Evolutionary conservation across 2,329 filamentous ascomycete genomes (phyloP).

Genomic region (Ascochyta pisi): DNA sequence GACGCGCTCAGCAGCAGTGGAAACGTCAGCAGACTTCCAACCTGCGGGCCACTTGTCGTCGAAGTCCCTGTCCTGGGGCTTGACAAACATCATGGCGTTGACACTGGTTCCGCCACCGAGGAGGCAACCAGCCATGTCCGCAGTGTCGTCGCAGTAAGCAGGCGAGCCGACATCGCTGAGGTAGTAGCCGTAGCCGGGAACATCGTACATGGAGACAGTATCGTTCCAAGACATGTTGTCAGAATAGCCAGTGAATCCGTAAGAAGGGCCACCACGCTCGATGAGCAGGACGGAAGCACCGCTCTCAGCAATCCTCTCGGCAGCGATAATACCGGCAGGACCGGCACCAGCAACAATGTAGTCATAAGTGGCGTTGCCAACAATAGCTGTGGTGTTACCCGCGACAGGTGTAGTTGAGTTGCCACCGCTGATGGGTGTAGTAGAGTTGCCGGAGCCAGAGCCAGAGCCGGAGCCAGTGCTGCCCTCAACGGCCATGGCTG

Average conservation of each 20-base stretch:
- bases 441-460: constrained; percentile 32
- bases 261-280: constrained; percentile 51
- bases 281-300: constrained; percentile 68
- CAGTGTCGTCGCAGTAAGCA: constrained; percentile 66
- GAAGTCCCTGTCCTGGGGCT: constrained; percentile 61
- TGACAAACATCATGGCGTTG: constrained; percentile 62
- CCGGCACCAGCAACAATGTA: constrained; percentile 70
- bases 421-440: constrained; percentile 36
- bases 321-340: constrained; percentile 64
- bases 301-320: constrained; percentile 66
- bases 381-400: constrained; percentile 42
- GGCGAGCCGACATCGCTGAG: constrained; percentile 39
- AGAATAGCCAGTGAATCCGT: constrained; percentile 38
- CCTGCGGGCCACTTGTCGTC: constrained; percentile 74
- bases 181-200: constrained; percentile 47
- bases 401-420: constrained; percentile 32
- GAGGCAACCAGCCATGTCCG: constrained; percentile 73
- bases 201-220: constrained; percentile 47
- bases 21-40: constrained; percentile 72
- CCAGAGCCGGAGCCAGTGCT: constrained; percentile 21
- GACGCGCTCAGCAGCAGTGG: constrained; percentile 65
- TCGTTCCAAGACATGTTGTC: constrained; percentile 44
- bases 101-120: constrained; percentile 71
- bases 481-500: constrained; percentile 38
- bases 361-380: constrained; percentile 58